phyloP scores from a whole-genome alignment of 805 yeast species.

The Monosporozyma siamensis region DNA sequence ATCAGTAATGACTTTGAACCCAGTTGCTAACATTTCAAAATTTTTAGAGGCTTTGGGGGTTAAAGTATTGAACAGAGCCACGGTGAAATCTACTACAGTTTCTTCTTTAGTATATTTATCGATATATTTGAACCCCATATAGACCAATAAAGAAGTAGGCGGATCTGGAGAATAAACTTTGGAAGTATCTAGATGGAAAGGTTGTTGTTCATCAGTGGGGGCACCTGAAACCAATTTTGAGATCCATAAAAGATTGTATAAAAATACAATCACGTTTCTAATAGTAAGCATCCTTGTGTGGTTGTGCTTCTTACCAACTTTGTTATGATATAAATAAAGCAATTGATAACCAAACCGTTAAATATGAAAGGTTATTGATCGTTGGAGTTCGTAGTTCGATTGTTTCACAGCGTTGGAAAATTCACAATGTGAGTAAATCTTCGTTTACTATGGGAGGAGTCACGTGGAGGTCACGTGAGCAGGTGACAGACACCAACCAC shows the following conservation, averaged over 20 bases:
- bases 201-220: neutral
- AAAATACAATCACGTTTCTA: neutral
- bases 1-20: conserved; percentile 28
- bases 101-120: conserved; percentile 12
- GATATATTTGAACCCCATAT: conserved; percentile 21
- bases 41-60: conserved; percentile 57
- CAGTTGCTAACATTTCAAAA: conserved; percentile 44
- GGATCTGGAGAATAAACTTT: conserved; percentile 28
- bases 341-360: too few species aligned
- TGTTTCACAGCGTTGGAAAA: too few species aligned
- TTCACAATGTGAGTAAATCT: too few species aligned
- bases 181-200: neutral
- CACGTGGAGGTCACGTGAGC: too few species aligned
- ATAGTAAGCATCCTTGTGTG: neutral
- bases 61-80: conserved; percentile 58
- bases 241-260: neutral
- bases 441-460: too few species aligned
- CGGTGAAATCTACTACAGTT: conserved; percentile 30
- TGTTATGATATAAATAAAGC: too few species aligned
- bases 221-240: neutral
- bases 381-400: too few species aligned
- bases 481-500: neutral
- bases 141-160: conserved; percentile 23
- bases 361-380: too few species aligned
- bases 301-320: too few species aligned